These are phyloP conservation scores for Dissoconium aciculare DNA, from an alignment of 2,329 filamentous ascomycete genomes.

Conservation along the genomic window DNA sequence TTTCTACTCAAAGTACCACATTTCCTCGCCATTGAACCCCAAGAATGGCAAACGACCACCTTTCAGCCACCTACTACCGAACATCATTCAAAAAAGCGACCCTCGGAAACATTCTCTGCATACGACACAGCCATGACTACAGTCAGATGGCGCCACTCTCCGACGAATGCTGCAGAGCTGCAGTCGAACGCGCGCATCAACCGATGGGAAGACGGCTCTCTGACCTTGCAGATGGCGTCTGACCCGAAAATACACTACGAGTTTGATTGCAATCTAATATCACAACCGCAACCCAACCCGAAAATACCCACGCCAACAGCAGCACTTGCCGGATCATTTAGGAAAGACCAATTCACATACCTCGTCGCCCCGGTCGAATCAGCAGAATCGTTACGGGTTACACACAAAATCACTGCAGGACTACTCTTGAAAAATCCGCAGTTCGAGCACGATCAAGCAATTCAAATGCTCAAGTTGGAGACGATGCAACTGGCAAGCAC, in stretches of 20 bases:
- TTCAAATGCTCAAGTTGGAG: conserved; percentile 51
- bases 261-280: conserved; percentile 53
- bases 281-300: conserved; percentile 41
- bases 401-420: conserved; percentile 61
- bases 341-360: conserved; percentile 60
- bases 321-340: conserved; percentile 20
- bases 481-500: conserved; percentile 50
- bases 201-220: conserved; percentile 64
- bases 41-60: conserved; percentile 48
- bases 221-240: conserved; percentile 59
- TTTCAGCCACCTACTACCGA: conserved; percentile 51
- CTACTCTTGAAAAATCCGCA: conserved; percentile 54
- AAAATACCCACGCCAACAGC: conserved; percentile 34
- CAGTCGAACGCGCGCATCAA: conserved; percentile 63
- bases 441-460: conserved; percentile 54
- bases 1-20: conserved; percentile 56
- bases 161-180: conserved; percentile 47
- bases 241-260: conserved; percentile 57
- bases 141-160: conserved; percentile 54
- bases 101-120: conserved; percentile 39
- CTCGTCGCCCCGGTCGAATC: conserved; percentile 55
- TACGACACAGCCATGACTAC: conserved; percentile 52
- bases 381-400: conserved; percentile 53
- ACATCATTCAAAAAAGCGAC: conserved; percentile 34
- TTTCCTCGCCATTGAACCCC: conserved; percentile 56